Evolutionary conservation across 2,329 filamentous ascomycete species (phyloP).

Genomic region (Penicillium sp.): DNA sequence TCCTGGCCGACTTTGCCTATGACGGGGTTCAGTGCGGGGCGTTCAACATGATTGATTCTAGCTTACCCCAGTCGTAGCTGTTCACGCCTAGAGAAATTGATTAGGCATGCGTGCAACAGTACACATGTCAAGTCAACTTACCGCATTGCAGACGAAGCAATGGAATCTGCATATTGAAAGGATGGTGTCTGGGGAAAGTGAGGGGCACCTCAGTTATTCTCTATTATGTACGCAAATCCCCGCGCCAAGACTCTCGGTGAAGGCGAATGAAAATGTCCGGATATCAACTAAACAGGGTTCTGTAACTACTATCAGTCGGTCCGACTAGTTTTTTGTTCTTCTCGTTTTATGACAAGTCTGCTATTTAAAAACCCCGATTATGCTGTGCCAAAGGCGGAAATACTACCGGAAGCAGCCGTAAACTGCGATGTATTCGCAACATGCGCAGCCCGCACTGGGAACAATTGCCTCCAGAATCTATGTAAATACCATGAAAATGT

Average conservation of each 20-base stretch:
- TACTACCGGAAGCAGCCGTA: background rate
- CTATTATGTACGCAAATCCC: slow-evolving; percentile 20
- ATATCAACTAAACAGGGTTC: background rate
- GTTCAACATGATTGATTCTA: slow-evolving; percentile 20
- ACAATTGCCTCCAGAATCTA: background rate
- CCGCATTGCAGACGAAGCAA: slow-evolving; percentile 68
- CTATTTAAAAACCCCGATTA: background rate
- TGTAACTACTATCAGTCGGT: background rate
- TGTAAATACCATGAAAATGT: background rate
- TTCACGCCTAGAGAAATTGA: slow-evolving; percentile 66
- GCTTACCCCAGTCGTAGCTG: slow-evolving; percentile 90
- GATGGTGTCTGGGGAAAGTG: slow-evolving; percentile 8
- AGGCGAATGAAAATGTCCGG: slow-evolving; percentile 1
- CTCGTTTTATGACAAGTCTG: background rate
- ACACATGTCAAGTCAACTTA: slow-evolving; percentile 32
- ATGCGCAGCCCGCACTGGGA: background rate
- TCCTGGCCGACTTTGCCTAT: slow-evolving; percentile 77
- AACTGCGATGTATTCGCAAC: background rate
- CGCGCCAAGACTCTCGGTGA: slow-evolving; percentile 26
- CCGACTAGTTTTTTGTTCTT: background rate
- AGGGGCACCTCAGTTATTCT: slow-evolving; percentile 14
- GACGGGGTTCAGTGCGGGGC: slow-evolving; percentile 28
- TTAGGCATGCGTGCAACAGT: background rate
- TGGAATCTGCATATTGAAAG: slow-evolving; percentile 64
- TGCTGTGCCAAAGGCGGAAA: background rate